Evolutionary conservation across 352 stramenopile genomes (phyloP), one percentile per base, ranked within the genome.

Genomic region (Globisporangium megalacanthum): DNA sequence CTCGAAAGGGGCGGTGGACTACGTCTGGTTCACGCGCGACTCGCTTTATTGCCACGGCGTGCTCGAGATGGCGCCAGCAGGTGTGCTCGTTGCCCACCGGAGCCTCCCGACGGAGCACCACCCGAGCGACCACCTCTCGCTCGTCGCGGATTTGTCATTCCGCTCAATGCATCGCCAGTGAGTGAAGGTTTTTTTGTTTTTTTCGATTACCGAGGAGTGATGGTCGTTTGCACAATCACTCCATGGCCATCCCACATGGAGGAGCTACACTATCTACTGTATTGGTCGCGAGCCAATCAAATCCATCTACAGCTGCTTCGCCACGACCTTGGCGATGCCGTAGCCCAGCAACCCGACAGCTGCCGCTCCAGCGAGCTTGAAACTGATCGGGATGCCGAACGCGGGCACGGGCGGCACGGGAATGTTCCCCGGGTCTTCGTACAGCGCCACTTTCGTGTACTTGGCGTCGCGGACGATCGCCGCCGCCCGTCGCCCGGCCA

Each of bases 401-500:
- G 80, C 64, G 58, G 84, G 82, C 51, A 92, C 84, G 19, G 78
- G 39, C 8, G 84, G 84, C 48, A 83, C 69, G 14, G 82, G 64
- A 41, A 94, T 79, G 68, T 94, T 94, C 64, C 73, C 84, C 11
- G 82, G 82, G 74, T 94, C 84, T 46, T 94, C 79, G 68, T 94
- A 94, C 62, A 94, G 62, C 37, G 60, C 52, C 39, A 83, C 90
- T 63, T 74, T 76, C 47, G 64, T 77, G 69, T 90, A 72, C 69
- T 86, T 88, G 49, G 77, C 64, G 61, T 94, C 77, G 58, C 84
- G 83, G 48, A 92, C 65, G 41, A 94, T 94, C 42, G 77, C 75
- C 20, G 84, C 84, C 8, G 78, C 84, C 25, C 84, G 80, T 42
- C 84, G 82, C 20, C 84, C 84, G n/a, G 84, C 78, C 8, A 94